A percentile compares a stretch with the other conserved stretches of the same genome.
phyloP scores from a whole-genome alignment of 2,329 filamentous ascomycete genomes.

The Juglanconis juglandina region DNA sequence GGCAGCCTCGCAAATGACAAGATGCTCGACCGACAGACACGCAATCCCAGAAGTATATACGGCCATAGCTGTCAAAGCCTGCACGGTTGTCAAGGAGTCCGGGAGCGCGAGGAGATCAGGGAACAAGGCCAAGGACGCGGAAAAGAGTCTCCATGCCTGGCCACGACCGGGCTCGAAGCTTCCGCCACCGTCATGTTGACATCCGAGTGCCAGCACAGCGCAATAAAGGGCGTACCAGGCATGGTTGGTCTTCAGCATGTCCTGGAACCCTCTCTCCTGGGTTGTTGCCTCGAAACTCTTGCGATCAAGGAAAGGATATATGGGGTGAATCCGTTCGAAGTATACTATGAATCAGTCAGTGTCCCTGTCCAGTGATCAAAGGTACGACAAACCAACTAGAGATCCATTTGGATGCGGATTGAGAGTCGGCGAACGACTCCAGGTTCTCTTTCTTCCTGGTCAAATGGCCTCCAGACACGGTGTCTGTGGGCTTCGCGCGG shows the following conservation, averaged over 20 bases:
- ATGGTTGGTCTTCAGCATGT: constrained; percentile 25
- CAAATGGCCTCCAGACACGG: neutral
- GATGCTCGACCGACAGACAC: constrained; percentile 30
- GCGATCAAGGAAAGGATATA: constrained; percentile 39
- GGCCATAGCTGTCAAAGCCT: constrained; percentile 30
- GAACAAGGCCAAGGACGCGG: constrained; percentile 33
- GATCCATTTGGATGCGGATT: constrained; percentile 14
- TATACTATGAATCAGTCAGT: constrained; percentile 26
- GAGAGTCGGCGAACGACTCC: constrained; percentile 1
- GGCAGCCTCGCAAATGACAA: constrained; percentile 29
- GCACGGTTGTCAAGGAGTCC: constrained; percentile 28
- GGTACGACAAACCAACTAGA: neutral
- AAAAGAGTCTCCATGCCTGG: constrained; percentile 37
- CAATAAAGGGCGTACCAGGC: constrained; percentile 38
- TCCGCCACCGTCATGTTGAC: constrained; percentile 31
- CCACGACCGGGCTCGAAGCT: constrained; percentile 37
- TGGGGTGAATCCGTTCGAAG: constrained; percentile 36
- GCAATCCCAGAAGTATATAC: constrained; percentile 27
- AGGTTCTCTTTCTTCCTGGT: neutral
- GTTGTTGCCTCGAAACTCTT: constrained; percentile 32
- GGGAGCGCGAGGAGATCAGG: constrained; percentile 30
- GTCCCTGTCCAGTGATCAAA: neutral
- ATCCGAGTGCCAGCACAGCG: constrained; percentile 35
- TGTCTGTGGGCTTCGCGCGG: constrained; percentile 15
- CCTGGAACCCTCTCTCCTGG: constrained; percentile 24